A percentile compares a stretch with the other conserved stretches of the same genome.
phyloP scores from a whole-genome alignment of 2,329 filamentous ascomycete genomes.

The Sordariomycetes sp. region DNA sequence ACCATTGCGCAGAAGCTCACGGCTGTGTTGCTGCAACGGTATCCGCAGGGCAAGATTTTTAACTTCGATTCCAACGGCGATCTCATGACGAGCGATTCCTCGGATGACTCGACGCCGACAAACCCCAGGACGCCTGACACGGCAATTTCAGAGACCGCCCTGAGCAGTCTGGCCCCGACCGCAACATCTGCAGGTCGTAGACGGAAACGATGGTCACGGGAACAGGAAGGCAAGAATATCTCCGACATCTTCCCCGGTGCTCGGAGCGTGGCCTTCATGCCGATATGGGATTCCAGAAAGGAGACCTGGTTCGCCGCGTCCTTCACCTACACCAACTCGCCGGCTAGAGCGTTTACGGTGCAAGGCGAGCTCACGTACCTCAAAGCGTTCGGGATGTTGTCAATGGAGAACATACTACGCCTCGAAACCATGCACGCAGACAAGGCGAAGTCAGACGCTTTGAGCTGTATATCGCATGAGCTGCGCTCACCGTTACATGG shows the following conservation, averaged over 20 bases:
- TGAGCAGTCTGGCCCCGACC: too few species aligned
- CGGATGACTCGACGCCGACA: conserved; percentile 10
- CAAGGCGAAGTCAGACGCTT: conserved; percentile 46
- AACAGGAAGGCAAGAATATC: conserved; percentile 19
- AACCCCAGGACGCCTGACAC: not conserved
- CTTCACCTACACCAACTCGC: conserved; percentile 36
- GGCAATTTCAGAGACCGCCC: conserved; percentile 1
- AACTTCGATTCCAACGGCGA: conserved; percentile 29
- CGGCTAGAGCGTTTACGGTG: conserved; percentile 31
- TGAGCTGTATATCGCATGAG: conserved; percentile 53
- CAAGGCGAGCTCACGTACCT: conserved; percentile 42
- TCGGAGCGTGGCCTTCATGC: conserved; percentile 35
- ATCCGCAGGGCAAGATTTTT: conserved; percentile 37
- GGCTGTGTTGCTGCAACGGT: conserved; percentile 27
- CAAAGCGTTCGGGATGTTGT: conserved; percentile 40
- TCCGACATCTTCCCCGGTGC: conserved; percentile 28
- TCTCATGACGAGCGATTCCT: conserved; percentile 19
- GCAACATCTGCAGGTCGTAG: too few species aligned
- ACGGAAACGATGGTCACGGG: not conserved
- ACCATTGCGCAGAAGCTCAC: conserved; percentile 12
- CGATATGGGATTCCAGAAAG: conserved; percentile 34
- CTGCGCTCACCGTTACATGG: conserved; percentile 52
- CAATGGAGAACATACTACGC: conserved; percentile 46
- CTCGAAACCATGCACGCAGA: conserved; percentile 26
- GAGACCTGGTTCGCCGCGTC: conserved; percentile 39